These are phyloP conservation scores for Macroventuria anomochaeta DNA, from an alignment of 2,329 filamentous ascomycete genomes.

Conservation along the genomic window DNA sequence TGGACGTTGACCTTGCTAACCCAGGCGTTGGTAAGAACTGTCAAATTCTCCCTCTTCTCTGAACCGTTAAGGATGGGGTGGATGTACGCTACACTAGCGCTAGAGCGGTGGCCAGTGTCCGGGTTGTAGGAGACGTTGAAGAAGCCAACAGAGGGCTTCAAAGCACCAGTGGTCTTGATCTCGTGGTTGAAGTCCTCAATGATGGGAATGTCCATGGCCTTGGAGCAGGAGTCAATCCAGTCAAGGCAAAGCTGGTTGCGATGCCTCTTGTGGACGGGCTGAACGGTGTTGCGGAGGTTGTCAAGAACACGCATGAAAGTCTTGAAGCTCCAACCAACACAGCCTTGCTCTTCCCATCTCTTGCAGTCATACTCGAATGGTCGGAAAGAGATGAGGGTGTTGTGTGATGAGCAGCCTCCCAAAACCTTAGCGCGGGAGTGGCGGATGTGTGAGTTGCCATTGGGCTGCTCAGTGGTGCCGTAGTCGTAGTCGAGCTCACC, in stretches of 20 bases:
- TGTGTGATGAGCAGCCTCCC: conserved; percentile 91
- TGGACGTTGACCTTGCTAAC: conserved; percentile 80
- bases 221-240: conserved; percentile 83
- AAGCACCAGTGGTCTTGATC: conserved; percentile 73
- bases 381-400: conserved; percentile 91
- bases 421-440: conserved; percentile 93
- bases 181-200: conserved; percentile 86
- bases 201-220: conserved; percentile 79
- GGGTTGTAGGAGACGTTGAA: conserved; percentile 93
- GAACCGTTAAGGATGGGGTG: conserved; percentile 86
- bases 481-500: conserved; percentile 92
- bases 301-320: conserved; percentile 82
- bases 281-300: conserved; percentile 86
- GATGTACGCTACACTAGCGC: conserved; percentile 89
- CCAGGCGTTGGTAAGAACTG: conserved; percentile 85
- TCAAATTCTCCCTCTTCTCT: conserved; percentile 83
- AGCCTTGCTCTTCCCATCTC: conserved; percentile 82
- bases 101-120: conserved; percentile 82
- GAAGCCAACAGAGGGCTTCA: conserved; percentile 83
- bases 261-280: conserved; percentile 84
- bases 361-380: conserved; percentile 89
- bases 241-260: conserved; percentile 91
- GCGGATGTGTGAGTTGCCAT: conserved; percentile 88
- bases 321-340: conserved; percentile 85
- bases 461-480: conserved; percentile 86